Conservation (phyloP, 768 basidiomycete genomes). For the Lentinula raphanica region DNA sequence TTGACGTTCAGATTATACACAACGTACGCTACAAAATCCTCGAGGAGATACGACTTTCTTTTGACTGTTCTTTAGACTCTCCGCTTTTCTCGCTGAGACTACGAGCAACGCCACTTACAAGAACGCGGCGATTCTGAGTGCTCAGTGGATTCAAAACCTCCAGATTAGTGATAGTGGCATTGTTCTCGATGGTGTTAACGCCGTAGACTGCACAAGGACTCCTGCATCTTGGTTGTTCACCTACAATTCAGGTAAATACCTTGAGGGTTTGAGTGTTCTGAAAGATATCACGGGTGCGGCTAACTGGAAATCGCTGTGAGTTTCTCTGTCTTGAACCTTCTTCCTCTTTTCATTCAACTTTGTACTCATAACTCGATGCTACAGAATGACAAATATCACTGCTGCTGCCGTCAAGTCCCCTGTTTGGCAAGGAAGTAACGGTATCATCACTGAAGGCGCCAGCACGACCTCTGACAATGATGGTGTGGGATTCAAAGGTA, state of each 20-base stretch:
- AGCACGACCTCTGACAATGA: slow-evolving; percentile 36
- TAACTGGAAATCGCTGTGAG: slow-evolving; percentile 38
- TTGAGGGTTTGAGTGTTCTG: slow-evolving; percentile 47
- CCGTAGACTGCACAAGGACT: slow-evolving; percentile 40
- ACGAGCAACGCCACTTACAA: slow-evolving; percentile 41
- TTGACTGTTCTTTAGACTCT: slow-evolving; percentile 28
- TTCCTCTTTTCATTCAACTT: slow-evolving; percentile 10
- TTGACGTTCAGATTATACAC: slow-evolving; percentile 28
- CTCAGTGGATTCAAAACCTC: slow-evolving; percentile 42
- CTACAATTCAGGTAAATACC: slow-evolving; percentile 49
- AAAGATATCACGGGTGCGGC: slow-evolving; percentile 35
- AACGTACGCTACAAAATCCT: slow-evolving; percentile 25
- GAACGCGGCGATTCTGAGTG: slow-evolving; percentile 39
- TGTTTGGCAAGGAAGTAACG: slow-evolving; percentile 44
- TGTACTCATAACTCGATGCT: not conserved
- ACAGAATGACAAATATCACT: slow-evolving; percentile 31
- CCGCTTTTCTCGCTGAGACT: slow-evolving; percentile 42
- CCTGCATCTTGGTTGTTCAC: slow-evolving; percentile 45
- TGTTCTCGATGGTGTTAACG: slow-evolving; percentile 44
- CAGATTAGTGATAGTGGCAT: slow-evolving; percentile 38
- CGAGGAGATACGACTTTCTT: not conserved
- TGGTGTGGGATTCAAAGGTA: slow-evolving; percentile 48
- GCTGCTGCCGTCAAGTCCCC: slow-evolving; percentile 37
- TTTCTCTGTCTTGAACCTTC: not conserved
- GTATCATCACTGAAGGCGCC: slow-evolving; percentile 48